phyloP scores from a whole-genome alignment of 345 rosid genomes.

The Arabidopsis arenosa region DNA sequence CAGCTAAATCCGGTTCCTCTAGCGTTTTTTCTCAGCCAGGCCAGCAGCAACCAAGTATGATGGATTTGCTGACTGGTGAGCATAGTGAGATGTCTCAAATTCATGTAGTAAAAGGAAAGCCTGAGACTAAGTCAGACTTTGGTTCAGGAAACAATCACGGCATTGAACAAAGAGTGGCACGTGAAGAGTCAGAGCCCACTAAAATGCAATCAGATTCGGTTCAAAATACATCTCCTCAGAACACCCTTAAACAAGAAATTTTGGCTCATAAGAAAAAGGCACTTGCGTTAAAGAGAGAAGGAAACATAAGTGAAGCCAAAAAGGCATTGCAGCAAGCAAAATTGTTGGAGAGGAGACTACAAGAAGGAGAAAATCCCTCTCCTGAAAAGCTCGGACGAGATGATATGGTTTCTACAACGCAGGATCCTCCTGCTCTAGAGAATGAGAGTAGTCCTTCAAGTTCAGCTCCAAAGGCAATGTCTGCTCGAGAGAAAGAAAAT shows the following conservation, averaged over 20 bases:
- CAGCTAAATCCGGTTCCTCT: conserved; percentile 41
- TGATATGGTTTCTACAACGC: conserved; percentile 28
- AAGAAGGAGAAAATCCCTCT: conserved; percentile 44
- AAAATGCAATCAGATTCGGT: conserved; percentile 38
- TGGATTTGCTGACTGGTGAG: conserved; percentile 62
- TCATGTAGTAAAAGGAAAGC: conserved; percentile 46
- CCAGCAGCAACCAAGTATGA: conserved; percentile 40
- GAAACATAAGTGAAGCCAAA: conserved; percentile 79
- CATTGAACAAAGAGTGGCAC: conserved; percentile 32
- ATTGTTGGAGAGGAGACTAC: conserved; percentile 68
- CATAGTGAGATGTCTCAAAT: conserved; percentile 38
- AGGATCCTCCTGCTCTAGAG: conserved; percentile 44
- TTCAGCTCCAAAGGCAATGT: conserved; percentile 60
- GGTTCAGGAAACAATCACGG: conserved; percentile 11
- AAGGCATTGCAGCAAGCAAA: conserved; percentile 83
- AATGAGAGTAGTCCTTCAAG: conserved; percentile 54
- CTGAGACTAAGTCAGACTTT: conserved; percentile 35
- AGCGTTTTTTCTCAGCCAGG: conserved; percentile 37
- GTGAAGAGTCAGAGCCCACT: conserved; percentile 35
- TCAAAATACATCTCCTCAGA: conserved; percentile 46
- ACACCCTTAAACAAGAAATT: conserved; percentile 62
- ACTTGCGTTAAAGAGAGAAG: conserved; percentile 78
- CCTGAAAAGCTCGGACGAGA: conserved; percentile 40
- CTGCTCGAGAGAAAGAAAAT: conserved; percentile 69
- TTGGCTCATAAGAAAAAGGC: conserved; percentile 79